phyloP scores from a whole-genome alignment of 805 yeast species.

The Ogataea henricii region DNA sequence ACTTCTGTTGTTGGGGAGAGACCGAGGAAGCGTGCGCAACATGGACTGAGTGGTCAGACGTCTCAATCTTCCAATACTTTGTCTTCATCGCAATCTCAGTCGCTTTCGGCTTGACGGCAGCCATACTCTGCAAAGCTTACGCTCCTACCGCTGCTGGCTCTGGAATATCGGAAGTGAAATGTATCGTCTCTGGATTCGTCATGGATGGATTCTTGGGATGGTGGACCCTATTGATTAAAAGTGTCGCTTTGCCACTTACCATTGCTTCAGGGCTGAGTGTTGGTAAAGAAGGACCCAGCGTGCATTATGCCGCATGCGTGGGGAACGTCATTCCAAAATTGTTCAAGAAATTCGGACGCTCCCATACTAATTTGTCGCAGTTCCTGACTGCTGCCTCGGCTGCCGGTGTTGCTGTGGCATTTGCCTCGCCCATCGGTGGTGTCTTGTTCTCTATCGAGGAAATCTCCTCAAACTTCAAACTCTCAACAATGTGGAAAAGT shows the following conservation, averaged over 20 bases:
- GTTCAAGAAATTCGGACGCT: conserved; percentile 45
- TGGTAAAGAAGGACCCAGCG: conserved; percentile 98
- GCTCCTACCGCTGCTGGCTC: conserved; percentile 96
- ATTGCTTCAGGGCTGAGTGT: conserved; percentile 92
- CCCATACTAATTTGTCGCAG: conserved; percentile 51
- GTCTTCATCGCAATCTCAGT: conserved; percentile 62
- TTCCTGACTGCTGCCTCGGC: conserved; percentile 89
- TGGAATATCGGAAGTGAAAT: conserved; percentile 95
- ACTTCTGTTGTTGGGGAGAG: conserved; percentile 82
- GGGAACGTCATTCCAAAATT: conserved; percentile 74
- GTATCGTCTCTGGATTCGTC: conserved; percentile 87
- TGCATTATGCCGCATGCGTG: conserved; percentile 96
- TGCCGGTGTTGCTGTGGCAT: conserved; percentile 98
- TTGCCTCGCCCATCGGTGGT: conserved; percentile 96
- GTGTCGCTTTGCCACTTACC: conserved; percentile 81
- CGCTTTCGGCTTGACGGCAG: conserved; percentile 63
- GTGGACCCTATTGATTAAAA: conserved; percentile 72
- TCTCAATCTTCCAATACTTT: conserved; percentile 49
- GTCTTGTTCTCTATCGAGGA: conserved; percentile 93
- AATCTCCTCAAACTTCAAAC: conserved; percentile 70
- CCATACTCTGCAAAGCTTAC: conserved; percentile 63
- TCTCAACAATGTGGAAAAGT: conserved; percentile 85
- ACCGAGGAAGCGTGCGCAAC: conserved; percentile 50
- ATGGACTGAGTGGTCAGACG: conserved; percentile 70
- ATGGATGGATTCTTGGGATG: conserved; percentile 75